A percentile compares a stretch with the other conserved stretches of the same genome.
These are phyloP conservation scores for Plasmodium knowlesi DNA, from an alignment of 169 alveolate species.

Conservation along the genomic window DNA sequence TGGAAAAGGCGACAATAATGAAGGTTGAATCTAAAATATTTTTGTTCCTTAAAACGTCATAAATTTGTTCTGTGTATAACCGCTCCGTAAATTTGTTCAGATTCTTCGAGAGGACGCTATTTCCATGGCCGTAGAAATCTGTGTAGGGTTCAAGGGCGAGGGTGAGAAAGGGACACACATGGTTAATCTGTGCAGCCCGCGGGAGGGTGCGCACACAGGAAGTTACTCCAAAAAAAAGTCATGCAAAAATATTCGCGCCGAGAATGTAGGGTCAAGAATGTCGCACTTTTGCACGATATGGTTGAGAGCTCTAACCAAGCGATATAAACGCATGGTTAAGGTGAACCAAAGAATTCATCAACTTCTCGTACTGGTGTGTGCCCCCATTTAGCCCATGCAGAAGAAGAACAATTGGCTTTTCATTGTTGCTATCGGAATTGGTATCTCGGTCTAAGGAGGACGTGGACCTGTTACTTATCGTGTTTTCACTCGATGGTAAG, in stretches of 20 bases:
- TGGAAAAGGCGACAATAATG: conserved; percentile 58
- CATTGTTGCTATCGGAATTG: not conserved
- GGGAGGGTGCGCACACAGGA: not conserved
- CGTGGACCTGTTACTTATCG: conserved; percentile 13
- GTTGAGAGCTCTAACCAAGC: conserved; percentile 32
- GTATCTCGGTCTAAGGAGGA: not conserved
- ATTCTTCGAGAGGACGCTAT: conserved; percentile 17
- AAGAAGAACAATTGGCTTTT: conserved; percentile 31
- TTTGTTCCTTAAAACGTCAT: conserved; percentile 64
- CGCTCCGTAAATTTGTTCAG: conserved; percentile 59
- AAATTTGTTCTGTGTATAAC: conserved; percentile 65
- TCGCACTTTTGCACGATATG: not conserved
- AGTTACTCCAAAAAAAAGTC: not conserved
- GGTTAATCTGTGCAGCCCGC: not conserved
- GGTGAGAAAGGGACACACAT: not conserved
- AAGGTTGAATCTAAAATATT: conserved; percentile 38
- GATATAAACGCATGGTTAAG: conserved; percentile 42
- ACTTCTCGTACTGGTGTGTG: conserved; percentile 44
- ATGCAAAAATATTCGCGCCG: not conserved
- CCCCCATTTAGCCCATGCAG: conserved; percentile 70
- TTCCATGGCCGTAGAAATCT: conserved; percentile 72
- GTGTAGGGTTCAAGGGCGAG: not conserved
- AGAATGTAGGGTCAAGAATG: not conserved
- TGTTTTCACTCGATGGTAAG: not conserved
- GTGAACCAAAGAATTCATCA: conserved; percentile 5